Evolutionary conservation across 108 stramenopile species (phyloP), one percentile per base, ranked within the genome.

Genomic region (Fragilaria crotonensis): DNA sequence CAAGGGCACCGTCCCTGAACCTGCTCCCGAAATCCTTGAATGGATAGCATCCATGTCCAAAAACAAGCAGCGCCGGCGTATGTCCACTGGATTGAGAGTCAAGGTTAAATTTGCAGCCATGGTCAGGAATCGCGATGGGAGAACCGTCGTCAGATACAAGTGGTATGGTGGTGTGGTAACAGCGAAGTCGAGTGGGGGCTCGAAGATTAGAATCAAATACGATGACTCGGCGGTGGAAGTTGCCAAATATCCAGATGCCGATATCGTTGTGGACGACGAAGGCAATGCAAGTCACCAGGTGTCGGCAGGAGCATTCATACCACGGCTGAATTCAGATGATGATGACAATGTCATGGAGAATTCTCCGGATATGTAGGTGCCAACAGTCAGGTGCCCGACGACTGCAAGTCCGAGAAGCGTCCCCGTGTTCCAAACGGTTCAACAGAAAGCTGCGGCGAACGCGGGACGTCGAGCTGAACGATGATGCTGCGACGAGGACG

Each of bases 181-280:
- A 4, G 55, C 56, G 18, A 66, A 74, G 5, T 65, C 68, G 0
- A 73, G 66, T 22, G 67, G 70, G 11, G 79, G 87, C 2, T 50
- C 70, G 27, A 80, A 77, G 54, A 76, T 93, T 18, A 53, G 68
- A 41, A 89, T 93, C 48, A 78, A 81, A 48, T 93, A 93, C 59
- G 90, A 93, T 59, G 90, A 93, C 62, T 83, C 85, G 18, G 87
- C 90, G 0, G 61, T 70, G 21, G 90, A 93, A 59, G 47, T 83
- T 1, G 48, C 87, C 25, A 72, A 83, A 54, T 93, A 89, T 69
- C 90, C 90, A 5, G 90, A 93, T 52, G 75, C 79, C 54, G 90
- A 93, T 64, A 78, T 93, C 36, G 71, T 89, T 46, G 79, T 93
- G 11, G 90, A 93, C 59, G 86, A 73, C 33, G 72, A 58, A 21